Percentiles rank a stretch among this genome's conserved stretches.
Evolutionary conservation across 305 asterid genomes (phyloP).

Genomic region (Plantago lanceolata): DNA sequence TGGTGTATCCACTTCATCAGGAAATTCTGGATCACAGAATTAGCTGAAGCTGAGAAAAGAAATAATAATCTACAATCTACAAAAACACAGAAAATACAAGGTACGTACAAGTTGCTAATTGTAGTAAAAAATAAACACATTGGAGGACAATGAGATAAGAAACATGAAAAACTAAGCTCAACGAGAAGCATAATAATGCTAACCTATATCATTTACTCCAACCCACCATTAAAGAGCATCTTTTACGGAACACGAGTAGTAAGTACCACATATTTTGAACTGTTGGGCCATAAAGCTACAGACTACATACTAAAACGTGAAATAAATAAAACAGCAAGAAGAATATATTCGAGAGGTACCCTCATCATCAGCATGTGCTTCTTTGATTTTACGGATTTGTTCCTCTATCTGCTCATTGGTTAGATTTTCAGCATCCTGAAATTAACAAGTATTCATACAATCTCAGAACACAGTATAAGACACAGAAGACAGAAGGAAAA

Average conservation of each 20-base stretch:
- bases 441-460: constrained; percentile 15
- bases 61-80: neutral
- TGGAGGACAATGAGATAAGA: neutral
- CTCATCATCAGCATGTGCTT: constrained; percentile 85
- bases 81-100: neutral
- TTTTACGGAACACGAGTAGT: neutral
- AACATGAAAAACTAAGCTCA: neutral
- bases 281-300: constrained; percentile 1
- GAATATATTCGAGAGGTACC: constrained; percentile 40
- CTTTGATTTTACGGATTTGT: constrained; percentile 80
- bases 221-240: neutral
- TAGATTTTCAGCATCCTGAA: constrained; percentile 72
- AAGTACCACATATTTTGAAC: constrained; percentile 1
- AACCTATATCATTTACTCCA: neutral
- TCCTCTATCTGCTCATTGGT: constrained; percentile 86
- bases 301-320: constrained; percentile 3
- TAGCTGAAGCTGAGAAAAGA: constrained; percentile 15
- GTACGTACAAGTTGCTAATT: neutral
- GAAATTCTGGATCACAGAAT: constrained; percentile 55
- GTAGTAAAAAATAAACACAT: neutral
- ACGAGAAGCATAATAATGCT: no score
- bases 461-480: neutral
- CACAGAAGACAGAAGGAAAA: constrained; percentile 5
- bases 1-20: constrained; percentile 99
- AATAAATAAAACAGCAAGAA: constrained; percentile 9